Base-by-base conservation (phyloP, 2,329 filamentous ascomycete species). In the Didymella sp. region DNA sequence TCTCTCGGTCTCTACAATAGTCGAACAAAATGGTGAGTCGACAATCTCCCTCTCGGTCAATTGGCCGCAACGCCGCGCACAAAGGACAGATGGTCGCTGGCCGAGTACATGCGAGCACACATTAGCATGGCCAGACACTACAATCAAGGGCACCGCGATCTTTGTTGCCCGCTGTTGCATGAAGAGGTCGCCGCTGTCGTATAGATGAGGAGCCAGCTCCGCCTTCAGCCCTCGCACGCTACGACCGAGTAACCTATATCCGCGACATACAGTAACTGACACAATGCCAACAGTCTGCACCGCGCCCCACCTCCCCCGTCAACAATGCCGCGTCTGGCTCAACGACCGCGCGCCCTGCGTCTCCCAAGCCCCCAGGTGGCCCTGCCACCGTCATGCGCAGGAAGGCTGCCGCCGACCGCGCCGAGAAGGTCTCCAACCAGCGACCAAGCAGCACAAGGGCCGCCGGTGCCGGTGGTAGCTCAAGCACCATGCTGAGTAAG, bases 401-500 rank as follows among this genome's bases (percentile, higher is more conserved):
- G 78, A 92, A 95, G 77, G 94, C 95, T 40, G 95, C 95, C 27
- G 94, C 94, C 71, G 95, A 98, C 78, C 91, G 96, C 82, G 96
- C 96, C 80, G 95, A 98, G 81, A 95, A 96, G 81, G 87, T 94
- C 70, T 93, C 94, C 73, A 99, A 96, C 89, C 90, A 87, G 66
- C 86, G 95, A 69, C 95, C 95, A 47, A 91, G 89, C 77, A 96
- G 91, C 82, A 99, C 95, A 66, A 87, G 95, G 72, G 88, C 94
- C 35, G 95, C 95, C 30, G 95, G 95, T 69, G 95, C 95, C 17
- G 95, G 95, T 67, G 95, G 95, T 66, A 97, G 92, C 77, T 96
- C 90, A 79, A 96, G 92, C 82, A 99, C 95, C 50, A 99, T 99
- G 95, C 84, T 99, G 82, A 94, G 93, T 92, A 89, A 67, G 89